Conservation (phyloP, 2,329 filamentous ascomycete species). For the Claviceps paspali region DNA sequence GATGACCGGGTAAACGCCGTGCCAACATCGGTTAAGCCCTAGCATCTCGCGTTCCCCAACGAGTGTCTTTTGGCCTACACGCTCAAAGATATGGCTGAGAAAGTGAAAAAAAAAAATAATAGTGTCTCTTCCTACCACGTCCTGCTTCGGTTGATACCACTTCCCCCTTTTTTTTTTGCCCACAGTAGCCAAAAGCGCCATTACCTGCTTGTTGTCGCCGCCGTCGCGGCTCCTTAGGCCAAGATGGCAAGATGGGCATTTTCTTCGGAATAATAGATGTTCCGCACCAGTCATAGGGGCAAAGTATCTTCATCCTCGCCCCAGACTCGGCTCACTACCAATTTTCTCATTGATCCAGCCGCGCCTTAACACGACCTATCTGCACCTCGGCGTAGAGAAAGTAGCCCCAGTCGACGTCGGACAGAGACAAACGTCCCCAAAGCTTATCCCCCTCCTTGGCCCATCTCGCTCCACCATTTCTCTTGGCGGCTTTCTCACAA, state of each 20-base stretch:
- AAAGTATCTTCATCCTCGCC: conserved; percentile 4
- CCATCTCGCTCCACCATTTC: not conserved
- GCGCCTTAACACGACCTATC: conserved; percentile 21
- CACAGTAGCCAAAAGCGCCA: too few species aligned
- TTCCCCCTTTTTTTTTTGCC: too few species aligned
- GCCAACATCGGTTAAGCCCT: conserved; percentile 15
- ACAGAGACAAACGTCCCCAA: conserved; percentile 3
- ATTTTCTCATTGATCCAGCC: conserved; percentile 22
- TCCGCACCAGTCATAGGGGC: conserved; percentile 4
- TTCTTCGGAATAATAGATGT: conserved; percentile 6
- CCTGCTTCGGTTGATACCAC: not conserved
- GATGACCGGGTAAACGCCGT: conserved; percentile 16
- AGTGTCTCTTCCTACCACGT: too few species aligned
- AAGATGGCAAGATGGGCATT: too few species aligned
- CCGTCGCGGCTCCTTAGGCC: too few species aligned
- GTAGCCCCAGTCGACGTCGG: conserved; percentile 8
- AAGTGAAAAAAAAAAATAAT: not conserved
- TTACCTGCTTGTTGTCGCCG: too few species aligned
- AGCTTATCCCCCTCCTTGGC: too few species aligned
- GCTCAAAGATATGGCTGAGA: not conserved
- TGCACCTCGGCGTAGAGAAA: conserved; percentile 6
- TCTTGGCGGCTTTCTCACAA: conserved; percentile 10
- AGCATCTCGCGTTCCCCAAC: conserved; percentile 6
- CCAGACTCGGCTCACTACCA: conserved; percentile 21
- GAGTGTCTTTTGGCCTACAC: not conserved